Evolutionary conservation across 2,329 filamentous ascomycete species (phyloP).

Genomic region (Ceratocystiopsis sp.): DNA sequence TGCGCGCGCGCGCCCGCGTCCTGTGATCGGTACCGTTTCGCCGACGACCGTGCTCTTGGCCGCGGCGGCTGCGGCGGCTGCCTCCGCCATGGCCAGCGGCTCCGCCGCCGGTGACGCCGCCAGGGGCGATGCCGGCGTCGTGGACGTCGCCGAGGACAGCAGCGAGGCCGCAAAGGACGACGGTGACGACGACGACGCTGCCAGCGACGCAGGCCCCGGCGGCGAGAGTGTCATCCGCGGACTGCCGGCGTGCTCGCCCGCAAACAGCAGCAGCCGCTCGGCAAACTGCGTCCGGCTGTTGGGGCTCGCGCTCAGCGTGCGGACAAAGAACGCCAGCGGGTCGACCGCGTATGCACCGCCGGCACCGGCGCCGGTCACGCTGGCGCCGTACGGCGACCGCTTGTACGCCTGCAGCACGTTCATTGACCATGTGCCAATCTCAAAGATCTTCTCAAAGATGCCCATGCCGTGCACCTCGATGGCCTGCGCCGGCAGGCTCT

Average conservation of each 20-base stretch:
- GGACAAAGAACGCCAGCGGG: constrained; percentile 26
- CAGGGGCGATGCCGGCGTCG: no score
- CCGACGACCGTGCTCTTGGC: no score
- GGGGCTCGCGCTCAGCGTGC: constrained; percentile 25
- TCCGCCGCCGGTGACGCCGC: no score
- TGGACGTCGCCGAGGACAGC: no score
- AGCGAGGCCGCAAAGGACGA: no score
- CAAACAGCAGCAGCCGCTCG: constrained; percentile 24
- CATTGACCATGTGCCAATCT: constrained; percentile 27
- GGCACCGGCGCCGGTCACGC: constrained; percentile 8
- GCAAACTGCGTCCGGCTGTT: constrained; percentile 26
- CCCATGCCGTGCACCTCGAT: constrained; percentile 32
- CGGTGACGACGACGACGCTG: constrained; percentile 3
- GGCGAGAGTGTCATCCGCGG: constrained; percentile 18
- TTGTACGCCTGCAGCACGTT: constrained; percentile 24
- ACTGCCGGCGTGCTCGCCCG: constrained; percentile 21
- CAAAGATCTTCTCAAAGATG: constrained; percentile 33
- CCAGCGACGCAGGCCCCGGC: background rate
- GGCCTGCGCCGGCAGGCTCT: constrained; percentile 21
- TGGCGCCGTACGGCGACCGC: constrained; percentile 9
- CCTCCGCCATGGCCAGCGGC: no score
- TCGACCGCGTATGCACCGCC: constrained; percentile 20
- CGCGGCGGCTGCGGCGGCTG: no score
- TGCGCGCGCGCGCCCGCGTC: no score
- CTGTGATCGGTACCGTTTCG: no score